phyloP scores from a whole-genome alignment of 176 grass and related monocot genomes.

The Oryza meridionalis region DNA sequence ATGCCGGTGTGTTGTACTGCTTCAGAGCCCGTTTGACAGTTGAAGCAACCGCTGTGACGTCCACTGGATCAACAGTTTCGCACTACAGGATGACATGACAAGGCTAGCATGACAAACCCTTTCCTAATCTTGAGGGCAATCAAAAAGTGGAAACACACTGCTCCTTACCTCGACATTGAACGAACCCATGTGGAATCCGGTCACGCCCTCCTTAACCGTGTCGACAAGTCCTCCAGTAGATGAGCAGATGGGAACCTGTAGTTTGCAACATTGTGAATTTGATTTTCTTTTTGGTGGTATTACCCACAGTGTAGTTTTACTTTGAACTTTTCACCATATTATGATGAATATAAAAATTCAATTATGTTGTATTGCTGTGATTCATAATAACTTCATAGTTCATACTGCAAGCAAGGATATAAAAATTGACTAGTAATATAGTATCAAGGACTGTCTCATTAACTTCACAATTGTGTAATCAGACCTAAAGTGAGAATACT shows the following conservation, averaged over 20 bases:
- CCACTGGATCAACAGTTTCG: conserved; percentile 50
- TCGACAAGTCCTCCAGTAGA: conserved; percentile 71
- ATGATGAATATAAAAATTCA: neutral
- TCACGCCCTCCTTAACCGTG: conserved; percentile 61
- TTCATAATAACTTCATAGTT: neutral
- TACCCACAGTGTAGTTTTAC: neutral
- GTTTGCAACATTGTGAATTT: neutral
- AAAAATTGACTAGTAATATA: neutral
- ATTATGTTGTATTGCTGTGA: neutral
- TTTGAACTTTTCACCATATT: neutral
- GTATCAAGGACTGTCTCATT: conserved; percentile 6
- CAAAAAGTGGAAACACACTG: neutral
- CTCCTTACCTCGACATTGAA: conserved; percentile 61
- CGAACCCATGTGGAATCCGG: conserved; percentile 59
- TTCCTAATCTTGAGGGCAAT: neutral
- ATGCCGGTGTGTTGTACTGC: conserved; percentile 44
- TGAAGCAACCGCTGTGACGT: conserved; percentile 46
- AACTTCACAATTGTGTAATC: neutral
- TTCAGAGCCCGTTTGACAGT: conserved; percentile 62
- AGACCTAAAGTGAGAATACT: neutral
- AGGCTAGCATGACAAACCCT: neutral
- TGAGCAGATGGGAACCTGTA: conserved; percentile 55
- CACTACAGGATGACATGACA: conserved; percentile 49
- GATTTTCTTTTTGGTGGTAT: neutral
- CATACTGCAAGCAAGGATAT: neutral